Base-by-base conservation (phyloP, 148 eudicot species). In the Rhododendron simsii region DNA sequence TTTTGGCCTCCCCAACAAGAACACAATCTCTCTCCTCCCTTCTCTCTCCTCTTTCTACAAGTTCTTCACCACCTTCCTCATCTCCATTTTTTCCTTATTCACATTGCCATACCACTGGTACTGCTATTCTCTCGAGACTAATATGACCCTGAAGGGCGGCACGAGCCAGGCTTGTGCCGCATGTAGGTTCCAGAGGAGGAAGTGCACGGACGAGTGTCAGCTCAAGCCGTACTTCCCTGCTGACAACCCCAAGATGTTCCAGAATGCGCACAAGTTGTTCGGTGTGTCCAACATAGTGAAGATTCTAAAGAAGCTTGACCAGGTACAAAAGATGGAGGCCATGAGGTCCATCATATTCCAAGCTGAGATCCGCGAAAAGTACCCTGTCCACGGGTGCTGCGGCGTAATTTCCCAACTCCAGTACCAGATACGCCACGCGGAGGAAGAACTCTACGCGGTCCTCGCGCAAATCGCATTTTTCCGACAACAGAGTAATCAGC, bases 141-240 rank as follows among this genome's bases (percentile, higher is more conserved):
- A 78, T 85, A 96, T 96, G 99, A 96, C 99, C 91, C 92, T 96
- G 45, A 95, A 95, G 85, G 94, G 97, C 51, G 95, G 95, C 87
- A 91, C 93, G 80, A 93, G 92, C 90, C 96, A 93, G 80, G 99
- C 99, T 12, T 96, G 99, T 80, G 99, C 99, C 15, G 99, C 96
- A 1, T 96, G 99, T 90, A 96, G 94, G 74, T 95, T 92, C 86
- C 99, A 93, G 47, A 84, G 98, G 75, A 84, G 96, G 74, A 91
- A 93, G 85, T 96, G 99, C 92, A 88, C 89, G 2, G 84, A 93
- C 13, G 93, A 91, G 48, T 96, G 99, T 80, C 88, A 86, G n/a
- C 92, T 96, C 0, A 97, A 98, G 5, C 97, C 98, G 1, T 93
- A 91, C 87, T 96, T 96, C 85, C 99, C 98, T 2, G 90, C 98